phyloP scores from a whole-genome alignment of 208 protist species.

The Trypanosoma rangeli region DNA sequence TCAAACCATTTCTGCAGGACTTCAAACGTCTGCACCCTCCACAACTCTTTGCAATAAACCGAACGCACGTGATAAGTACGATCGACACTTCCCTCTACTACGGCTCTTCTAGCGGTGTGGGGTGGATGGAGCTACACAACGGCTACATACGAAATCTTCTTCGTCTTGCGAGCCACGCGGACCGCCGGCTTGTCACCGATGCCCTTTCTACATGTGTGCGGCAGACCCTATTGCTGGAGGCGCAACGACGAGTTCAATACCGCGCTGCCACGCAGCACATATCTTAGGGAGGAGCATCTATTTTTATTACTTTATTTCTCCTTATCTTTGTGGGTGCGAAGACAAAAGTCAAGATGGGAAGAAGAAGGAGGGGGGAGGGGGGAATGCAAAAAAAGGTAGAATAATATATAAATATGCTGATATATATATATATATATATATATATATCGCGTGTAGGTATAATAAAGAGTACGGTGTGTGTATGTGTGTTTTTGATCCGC shows the following conservation, averaged over 20 bases:
- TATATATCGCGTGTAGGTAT: too few relatives aligned
- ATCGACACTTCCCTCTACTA: conserved; percentile 24
- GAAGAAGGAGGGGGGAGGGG: neutral
- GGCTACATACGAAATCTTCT: neutral
- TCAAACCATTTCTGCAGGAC: conserved; percentile 22
- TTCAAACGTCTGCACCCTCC: conserved; percentile 26
- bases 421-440: too few relatives aligned
- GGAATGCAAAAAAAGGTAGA: neutral
- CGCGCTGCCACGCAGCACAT: neutral
- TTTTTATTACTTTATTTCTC: neutral
- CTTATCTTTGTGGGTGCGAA: neutral
- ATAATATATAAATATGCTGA: neutral
- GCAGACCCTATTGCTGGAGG: neutral
- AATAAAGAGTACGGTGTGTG: too few relatives aligned
- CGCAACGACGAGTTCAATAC: neutral
- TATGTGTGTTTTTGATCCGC: too few relatives aligned
- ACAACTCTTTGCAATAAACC: conserved; percentile 38
- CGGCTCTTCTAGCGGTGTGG: neutral
- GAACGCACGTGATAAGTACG: conserved; percentile 37
- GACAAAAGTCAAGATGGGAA: neutral
- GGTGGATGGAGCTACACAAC: neutral
- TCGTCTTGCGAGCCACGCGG: conserved; percentile 7
- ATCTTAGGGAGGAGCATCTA: neutral
- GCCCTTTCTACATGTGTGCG: conserved; percentile 4
- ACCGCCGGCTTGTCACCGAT: neutral